These are phyloP conservation scores for Sclerospora graminicola DNA, from an alignment of 352 stramenopile genomes.

Conservation along the genomic window DNA sequence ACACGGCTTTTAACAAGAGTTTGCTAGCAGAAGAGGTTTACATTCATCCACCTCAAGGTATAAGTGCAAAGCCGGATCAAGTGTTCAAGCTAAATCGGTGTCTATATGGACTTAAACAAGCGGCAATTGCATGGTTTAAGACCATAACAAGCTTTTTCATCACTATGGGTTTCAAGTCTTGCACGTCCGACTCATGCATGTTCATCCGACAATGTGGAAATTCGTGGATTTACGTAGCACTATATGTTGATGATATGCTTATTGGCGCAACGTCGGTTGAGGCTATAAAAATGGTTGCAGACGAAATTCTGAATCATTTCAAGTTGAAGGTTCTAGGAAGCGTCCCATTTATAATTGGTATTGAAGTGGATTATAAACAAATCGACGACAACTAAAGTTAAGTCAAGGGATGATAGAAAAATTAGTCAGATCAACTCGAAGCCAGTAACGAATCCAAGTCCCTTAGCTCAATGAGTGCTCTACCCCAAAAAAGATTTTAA, in stretches of 20 bases:
- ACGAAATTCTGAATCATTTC: not conserved
- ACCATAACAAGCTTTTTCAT: slow-evolving; percentile 11
- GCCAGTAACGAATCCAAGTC: not conserved
- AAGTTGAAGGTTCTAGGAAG: not conserved
- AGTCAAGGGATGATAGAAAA: not conserved
- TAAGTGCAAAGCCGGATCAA: not conserved
- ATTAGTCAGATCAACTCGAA: not conserved
- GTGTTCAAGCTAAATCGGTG: slow-evolving; percentile 1
- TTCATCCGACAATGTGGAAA: not conserved
- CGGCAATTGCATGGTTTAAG: slow-evolving; percentile 23
- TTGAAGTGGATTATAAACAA: not conserved
- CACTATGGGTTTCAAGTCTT: slow-evolving; percentile 1
- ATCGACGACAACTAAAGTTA: not conserved
- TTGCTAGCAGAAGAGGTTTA: slow-evolving; percentile 5
- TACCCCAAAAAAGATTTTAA: too few relatives aligned
- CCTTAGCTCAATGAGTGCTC: too few relatives aligned
- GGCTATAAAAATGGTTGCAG: not conserved
- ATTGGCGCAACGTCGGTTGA: not conserved
- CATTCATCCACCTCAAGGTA: not conserved
- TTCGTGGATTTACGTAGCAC: not conserved
- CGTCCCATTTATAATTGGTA: not conserved
- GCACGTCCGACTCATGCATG: not conserved
- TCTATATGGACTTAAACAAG: slow-evolving; percentile 25
- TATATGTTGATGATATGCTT: not conserved
- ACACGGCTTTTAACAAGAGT: not conserved